Conservation (phyloP, 495 filamentous ascomycete genomes). For the Podospora australis region DNA sequence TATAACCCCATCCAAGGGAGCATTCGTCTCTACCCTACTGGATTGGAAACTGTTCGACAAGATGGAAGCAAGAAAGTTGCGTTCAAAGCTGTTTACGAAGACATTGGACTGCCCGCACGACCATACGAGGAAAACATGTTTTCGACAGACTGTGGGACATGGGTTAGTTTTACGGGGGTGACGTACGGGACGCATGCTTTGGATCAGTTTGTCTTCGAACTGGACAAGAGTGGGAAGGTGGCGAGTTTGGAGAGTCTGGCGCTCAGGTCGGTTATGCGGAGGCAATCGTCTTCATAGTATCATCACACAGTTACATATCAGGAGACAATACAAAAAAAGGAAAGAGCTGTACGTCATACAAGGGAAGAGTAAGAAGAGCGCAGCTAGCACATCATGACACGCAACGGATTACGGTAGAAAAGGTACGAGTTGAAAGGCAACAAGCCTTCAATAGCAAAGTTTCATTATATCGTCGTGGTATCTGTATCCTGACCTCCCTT, state of each 20-base stretch:
- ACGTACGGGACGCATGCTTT: slow-evolving; percentile 38
- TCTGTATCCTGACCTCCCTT: no score
- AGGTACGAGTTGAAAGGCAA: no score
- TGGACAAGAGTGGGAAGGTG: slow-evolving; percentile 34
- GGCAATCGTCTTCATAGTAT: slow-evolving; percentile 6
- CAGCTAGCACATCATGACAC: no score
- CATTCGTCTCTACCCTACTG: slow-evolving; percentile 47
- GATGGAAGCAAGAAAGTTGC: slow-evolving; percentile 27
- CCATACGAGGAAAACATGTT: slow-evolving; percentile 28
- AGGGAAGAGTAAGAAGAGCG: no score
- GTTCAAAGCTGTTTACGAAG: slow-evolving; percentile 42
- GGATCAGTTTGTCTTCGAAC: slow-evolving; percentile 47
- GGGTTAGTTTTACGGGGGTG: slow-evolving; percentile 40
- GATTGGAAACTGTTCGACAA: slow-evolving; percentile 23
- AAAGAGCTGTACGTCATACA: no score
- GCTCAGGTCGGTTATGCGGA: slow-evolving; percentile 26
- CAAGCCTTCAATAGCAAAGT: no score
- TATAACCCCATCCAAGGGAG: slow-evolving; percentile 26
- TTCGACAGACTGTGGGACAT: slow-evolving; percentile 43
- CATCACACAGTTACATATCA: no score
- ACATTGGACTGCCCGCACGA: slow-evolving; percentile 20
- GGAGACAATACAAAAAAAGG: no score
- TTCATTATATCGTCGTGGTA: no score
- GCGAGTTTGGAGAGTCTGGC: slow-evolving; percentile 39
- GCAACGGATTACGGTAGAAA: no score